Percentiles rank a stretch among this genome's conserved stretches.
Conservation (phyloP, 345 rosid species). For the Crucihimalaya himalaica region DNA sequence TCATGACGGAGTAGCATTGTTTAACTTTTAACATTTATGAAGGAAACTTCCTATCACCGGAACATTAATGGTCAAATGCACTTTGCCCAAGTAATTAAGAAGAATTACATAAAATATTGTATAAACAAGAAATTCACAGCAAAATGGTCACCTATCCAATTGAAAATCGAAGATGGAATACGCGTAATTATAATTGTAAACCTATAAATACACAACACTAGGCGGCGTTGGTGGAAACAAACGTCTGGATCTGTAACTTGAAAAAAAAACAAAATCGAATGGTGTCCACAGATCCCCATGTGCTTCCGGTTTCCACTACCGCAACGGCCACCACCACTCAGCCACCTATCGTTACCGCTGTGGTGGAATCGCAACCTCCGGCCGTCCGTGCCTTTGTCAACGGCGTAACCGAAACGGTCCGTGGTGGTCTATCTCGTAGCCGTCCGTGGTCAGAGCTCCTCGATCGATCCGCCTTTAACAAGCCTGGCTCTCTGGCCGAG, state of each 20-base stretch:
- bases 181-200: conserved; percentile 4
- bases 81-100: conserved; percentile 7
- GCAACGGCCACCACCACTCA: conserved; percentile 13
- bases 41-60: background rate
- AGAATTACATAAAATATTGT: background rate
- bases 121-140: background rate
- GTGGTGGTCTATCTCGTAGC: conserved; percentile 23
- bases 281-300: conserved; percentile 38
- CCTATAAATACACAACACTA: conserved; percentile 10
- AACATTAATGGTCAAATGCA: background rate
- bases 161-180: conserved; percentile 3
- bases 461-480: conserved; percentile 46
- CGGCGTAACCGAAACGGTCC: conserved; percentile 20
- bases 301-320: conserved; percentile 37
- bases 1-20: background rate
- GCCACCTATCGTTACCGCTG: conserved; percentile 18
- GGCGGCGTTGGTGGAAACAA: background rate
- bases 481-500: conserved; percentile 44
- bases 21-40: background rate
- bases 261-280: conserved; percentile 8
- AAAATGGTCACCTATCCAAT: background rate
- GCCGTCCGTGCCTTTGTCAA: conserved; percentile 3
- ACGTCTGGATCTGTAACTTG: background rate
- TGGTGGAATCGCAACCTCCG: conserved; percentile 19
- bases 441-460: conserved; percentile 44